Percentiles rank a stretch among this genome's conserved stretches.
Conservation (phyloP, 2,329 filamentous ascomycete species). For the Lasiodiplodia hormozganensis region DNA sequence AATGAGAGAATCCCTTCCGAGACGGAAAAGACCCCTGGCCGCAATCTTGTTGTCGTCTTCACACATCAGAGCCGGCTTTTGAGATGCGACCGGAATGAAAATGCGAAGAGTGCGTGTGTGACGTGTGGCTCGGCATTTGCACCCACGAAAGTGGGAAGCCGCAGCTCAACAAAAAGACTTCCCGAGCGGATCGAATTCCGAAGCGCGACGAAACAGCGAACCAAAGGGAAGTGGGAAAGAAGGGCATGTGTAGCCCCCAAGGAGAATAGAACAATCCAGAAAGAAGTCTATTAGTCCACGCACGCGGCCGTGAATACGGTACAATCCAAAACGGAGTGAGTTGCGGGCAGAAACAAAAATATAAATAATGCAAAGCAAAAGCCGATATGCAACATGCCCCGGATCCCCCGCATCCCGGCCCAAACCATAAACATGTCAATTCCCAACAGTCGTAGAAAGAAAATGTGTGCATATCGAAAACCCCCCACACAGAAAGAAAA, state of each 20-base stretch:
- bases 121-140: neutral
- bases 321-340: neutral
- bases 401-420: neutral
- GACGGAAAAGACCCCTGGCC: neutral
- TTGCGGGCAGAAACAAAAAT: neutral
- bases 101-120: neutral
- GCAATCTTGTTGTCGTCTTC: neutral
- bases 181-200: neutral
- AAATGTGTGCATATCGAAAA: neutral
- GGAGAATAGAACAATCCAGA: neutral
- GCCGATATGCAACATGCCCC: constrained; percentile 1
- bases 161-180: neutral
- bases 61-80: neutral
- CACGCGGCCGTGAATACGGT: neutral
- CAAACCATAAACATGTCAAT: neutral
- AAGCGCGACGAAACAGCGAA: neutral
- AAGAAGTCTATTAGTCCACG: neutral
- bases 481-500: neutral
- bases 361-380: neutral
- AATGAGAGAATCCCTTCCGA: neutral
- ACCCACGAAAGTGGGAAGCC: neutral
- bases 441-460: neutral
- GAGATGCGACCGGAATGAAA: neutral
- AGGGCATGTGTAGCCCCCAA: neutral
- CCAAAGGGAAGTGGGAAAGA: neutral